Base-by-base conservation (phyloP, 2,329 filamentous ascomycete genomes). In the Cladosporium sp. region DNA sequence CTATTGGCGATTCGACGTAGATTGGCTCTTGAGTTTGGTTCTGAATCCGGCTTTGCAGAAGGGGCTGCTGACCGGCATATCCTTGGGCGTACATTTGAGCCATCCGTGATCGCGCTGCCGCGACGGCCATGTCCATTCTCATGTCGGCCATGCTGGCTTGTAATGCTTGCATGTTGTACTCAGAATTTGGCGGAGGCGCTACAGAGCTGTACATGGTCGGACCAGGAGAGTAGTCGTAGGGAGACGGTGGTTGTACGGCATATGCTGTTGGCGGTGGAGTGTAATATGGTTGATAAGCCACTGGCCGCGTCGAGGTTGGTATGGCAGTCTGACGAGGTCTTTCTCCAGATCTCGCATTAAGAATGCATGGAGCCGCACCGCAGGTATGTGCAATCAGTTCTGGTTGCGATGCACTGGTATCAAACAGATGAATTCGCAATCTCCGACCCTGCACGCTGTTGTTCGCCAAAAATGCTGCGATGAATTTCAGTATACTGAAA, bases 381-480 rank as follows among this genome's bases (percentile, higher is more conserved):
- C 52, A 55, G 12, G 52, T 55, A 20, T 47, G 40, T 22, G 39
- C 32, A 35, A 55, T 35, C 13, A 55, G 28, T 17, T 20, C 40
- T 13, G 52, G 52, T 19, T 40, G 52, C 19, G 52, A 55, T 47
- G 20, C 50, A 42, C 62, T 65, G 47, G 61, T 68, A 45, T 70
- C 66, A 61, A 63, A 70, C 8, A 70, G 59, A 42, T 70, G 66
- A 3, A 69, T 63, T 20, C 56, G 58, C 7, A 70, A 56, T 13
- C 45, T 25, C 20, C 61, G 56, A 20, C 54, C 57, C 22, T 68
- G 65, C 37, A 68, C 56, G 15, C 53, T 20, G 35, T 61, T 64
- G 36, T 58, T 40, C 3, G 62, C 62, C n/a, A 70, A 59, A 35
- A 66, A 68, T 40, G 59, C 68, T 70, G 59, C 9, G 35, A 32